phyloP scores from a whole-genome alignment of 129 eudicot species.

The Escallonia herrerae region DNA sequence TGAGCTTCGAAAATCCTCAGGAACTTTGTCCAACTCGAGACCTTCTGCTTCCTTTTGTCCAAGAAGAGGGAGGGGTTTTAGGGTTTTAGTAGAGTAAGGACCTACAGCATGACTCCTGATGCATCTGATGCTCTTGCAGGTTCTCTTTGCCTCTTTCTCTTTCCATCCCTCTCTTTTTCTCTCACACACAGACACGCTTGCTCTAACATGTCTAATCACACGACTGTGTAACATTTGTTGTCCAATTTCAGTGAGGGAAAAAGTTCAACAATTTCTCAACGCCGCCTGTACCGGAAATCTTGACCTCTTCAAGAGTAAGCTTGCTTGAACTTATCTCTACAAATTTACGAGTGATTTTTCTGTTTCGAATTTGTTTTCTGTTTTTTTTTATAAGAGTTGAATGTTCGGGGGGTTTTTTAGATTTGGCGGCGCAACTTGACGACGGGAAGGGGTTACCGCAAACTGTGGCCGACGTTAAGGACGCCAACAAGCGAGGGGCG shows the following conservation, averaged over 20 bases:
- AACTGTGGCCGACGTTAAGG: slow-evolving; percentile 72
- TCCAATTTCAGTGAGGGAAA: slow-evolving; percentile 55
- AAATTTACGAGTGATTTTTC: not conserved
- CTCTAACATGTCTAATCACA: not conserved
- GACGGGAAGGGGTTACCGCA: slow-evolving; percentile 78
- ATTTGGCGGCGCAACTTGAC: slow-evolving; percentile 61
- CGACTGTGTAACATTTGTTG: not conserved
- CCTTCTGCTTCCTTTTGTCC: no score
- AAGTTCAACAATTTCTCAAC: slow-evolving; percentile 64
- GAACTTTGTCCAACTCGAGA: no score
- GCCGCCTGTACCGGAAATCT: slow-evolving; percentile 80
- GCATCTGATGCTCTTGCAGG: slow-evolving; percentile 90
- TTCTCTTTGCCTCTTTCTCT: not conserved
- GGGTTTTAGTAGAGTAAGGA: slow-evolving; percentile 12
- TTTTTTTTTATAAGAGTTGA: not conserved
- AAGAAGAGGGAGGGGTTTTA: not conserved
- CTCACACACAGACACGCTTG: not conserved
- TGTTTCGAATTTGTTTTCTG: not conserved
- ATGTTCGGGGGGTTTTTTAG: slow-evolving; percentile 20
- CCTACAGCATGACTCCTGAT: slow-evolving; percentile 32
- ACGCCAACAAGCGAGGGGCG: slow-evolving; percentile 90
- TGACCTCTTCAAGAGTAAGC: slow-evolving; percentile 67
- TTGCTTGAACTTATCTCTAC: not conserved
- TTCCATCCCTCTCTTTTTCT: not conserved
- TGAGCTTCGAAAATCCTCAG: no score